Evolutionary conservation across 345 rosid species (phyloP), one percentile per base, ranked within the genome.

Genomic region (Populus davidiana): DNA sequence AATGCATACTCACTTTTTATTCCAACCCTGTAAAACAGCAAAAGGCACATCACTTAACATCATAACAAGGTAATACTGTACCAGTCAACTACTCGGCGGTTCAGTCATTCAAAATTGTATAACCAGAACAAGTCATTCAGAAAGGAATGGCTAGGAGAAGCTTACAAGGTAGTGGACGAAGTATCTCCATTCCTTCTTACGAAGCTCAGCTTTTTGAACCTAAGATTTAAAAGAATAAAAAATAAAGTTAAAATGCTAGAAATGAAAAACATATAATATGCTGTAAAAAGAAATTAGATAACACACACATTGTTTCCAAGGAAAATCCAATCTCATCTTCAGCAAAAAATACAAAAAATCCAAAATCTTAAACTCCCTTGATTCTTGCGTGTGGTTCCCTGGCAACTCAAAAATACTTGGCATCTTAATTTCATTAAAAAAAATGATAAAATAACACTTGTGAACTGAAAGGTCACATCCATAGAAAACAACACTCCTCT

Each of bases 101-200:
- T 71, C 68, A 76, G 44, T 74, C 70, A 70, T 49, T 7, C 33
- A n/a, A 25, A 68, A 78, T 70, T 52, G 56, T 13, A 10, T 8
- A 39, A 20, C 71, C 2, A 69, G 31, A 77, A 72, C 77, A 67
- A 6, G 7, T 38, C 27, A n/a, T 3, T 49, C 49, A 12, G 16
- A 70, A 23, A 33, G 16, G 29, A 25, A 43, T 20, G 33, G 3
- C 2, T 73, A 38, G 21, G 39, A 64, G 12, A 43, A 77, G 68
- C 99, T 90, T 85, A 94, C 98, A 61, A 94, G 97, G 85, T 96
- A 96, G 81, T 94, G 99, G 79, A 94, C 99, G 81, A 89, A 92
- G 87, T 90, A 96, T 87, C 82, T 87, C 97, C 99, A 89, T 75
- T 96, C 99, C 83, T 94, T 92, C 85, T 91, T 96, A 17, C 98